Evolutionary conservation across 2,329 filamentous ascomycete species (phyloP), one percentile per base, ranked within the genome.

Genomic region (Lachnellula subtilissima): DNA sequence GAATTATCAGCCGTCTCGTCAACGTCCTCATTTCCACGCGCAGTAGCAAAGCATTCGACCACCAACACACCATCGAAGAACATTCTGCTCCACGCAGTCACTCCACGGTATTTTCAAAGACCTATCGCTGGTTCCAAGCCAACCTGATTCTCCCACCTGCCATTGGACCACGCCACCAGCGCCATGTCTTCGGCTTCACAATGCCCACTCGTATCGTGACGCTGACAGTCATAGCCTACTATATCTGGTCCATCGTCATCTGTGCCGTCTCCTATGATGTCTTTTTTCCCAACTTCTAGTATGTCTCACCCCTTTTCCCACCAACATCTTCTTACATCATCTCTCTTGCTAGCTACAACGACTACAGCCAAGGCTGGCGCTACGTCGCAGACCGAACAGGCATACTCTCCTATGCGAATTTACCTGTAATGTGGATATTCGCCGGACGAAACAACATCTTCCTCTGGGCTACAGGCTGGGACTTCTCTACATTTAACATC

Each of bases 391-490:
- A 87, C 58, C 78, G 86, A 12, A 85, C 84, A 0, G 85, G 85
- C 0, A 79, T 85, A 32, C 76, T 89, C 23, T 80, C 83, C 0
- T 81, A 85, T 60, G 81, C 81, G 5, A 86, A 86, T 60, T 76
- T 88, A 5, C 82, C 84, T 0, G 64, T 86, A 2, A 71, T 88
- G 0, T 88, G 84, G 83, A 69, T 88, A 0, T 88, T 89, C 61
- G 82, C 80, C 0, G 81, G 82, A 66, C 75, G 86, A 11, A 89
- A 89, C 60, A 87, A 89, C 51, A 65, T 84, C 0, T 75, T 88
- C 14, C 73, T 87, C 54, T 87, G 82, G 82, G 65, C 84, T 0
- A 89, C 86, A 0, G 85, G 85, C 0, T 89, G 86, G 85, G 82
- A 81, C 14, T 88, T 86, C 66, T 77, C 78, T 1, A 84, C 82